Evolutionary conservation across 2,329 filamentous ascomycete species (phyloP).

Genomic region (Diaporthe helianthi): DNA sequence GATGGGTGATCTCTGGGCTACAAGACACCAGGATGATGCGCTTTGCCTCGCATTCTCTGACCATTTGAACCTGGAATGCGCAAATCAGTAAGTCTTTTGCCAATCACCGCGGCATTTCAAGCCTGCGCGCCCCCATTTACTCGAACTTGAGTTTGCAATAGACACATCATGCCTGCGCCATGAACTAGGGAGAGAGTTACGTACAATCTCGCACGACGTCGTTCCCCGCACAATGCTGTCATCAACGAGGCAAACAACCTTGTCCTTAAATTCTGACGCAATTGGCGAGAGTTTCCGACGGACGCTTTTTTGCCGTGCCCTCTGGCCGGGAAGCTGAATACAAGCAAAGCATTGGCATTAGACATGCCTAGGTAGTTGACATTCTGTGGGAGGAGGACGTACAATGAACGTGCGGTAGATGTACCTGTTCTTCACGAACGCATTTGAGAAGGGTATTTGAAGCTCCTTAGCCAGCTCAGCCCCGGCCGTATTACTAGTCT

Average conservation of each 20-base stretch:
- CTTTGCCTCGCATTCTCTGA: neutral
- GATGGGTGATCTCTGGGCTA: neutral
- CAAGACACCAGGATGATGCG: neutral
- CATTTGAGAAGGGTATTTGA: neutral
- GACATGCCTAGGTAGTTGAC: neutral
- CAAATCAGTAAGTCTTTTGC: neutral
- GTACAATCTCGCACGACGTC: neutral
- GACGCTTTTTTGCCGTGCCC: neutral
- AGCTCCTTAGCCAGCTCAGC: neutral
- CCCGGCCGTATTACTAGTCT: neutral
- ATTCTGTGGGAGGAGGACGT: neutral
- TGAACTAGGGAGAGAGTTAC: neutral
- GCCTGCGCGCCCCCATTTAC: neutral
- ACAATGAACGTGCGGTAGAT: neutral
- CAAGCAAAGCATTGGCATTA: neutral
- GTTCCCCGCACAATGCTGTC: neutral
- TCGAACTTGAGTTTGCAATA: neutral
- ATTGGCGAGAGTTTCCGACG: neutral
- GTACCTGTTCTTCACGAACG: neutral
- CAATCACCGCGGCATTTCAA: neutral
- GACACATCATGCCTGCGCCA: neutral
- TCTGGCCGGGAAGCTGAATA: neutral
- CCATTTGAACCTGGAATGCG: neutral
- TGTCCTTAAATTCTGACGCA: neutral
- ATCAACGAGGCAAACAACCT: neutral